Conservation (phyloP, 495 filamentous ascomycete species). For the Rhizodiscina lignyota region DNA sequence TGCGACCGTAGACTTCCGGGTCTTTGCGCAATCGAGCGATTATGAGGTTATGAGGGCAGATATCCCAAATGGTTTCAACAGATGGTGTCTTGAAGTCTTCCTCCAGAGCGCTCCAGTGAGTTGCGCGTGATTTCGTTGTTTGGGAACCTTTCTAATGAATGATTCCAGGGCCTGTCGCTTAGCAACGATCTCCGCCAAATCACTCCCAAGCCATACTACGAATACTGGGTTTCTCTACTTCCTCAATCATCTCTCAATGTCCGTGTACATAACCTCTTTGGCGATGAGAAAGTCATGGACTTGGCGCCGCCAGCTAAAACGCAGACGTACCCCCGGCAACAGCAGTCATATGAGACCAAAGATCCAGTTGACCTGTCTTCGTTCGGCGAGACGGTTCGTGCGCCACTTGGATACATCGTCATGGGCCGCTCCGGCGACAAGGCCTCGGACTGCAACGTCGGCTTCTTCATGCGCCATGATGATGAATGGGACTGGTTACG, state of each 20-base stretch:
- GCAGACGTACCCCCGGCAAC: slow-evolving; percentile 11
- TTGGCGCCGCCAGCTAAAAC: slow-evolving; percentile 14
- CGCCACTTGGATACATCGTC: slow-evolving; percentile 14
- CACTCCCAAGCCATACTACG: slow-evolving; percentile 17
- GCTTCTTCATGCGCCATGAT: slow-evolving; percentile 13
- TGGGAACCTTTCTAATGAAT: no score
- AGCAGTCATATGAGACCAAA: slow-evolving; percentile 6
- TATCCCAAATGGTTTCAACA: slow-evolving; percentile 16
- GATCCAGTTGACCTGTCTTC: not conserved
- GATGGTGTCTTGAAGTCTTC: slow-evolving; percentile 22
- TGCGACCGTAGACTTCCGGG: slow-evolving; percentile 15
- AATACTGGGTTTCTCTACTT: slow-evolving; percentile 23
- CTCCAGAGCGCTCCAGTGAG: slow-evolving; percentile 23
- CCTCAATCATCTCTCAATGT: slow-evolving; percentile 17
- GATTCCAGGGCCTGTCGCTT: no score
- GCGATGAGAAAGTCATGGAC: slow-evolving; percentile 7
- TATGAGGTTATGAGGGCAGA: slow-evolving; percentile 13
- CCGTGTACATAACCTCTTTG: slow-evolving; percentile 14
- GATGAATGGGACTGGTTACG: slow-evolving; percentile 17
- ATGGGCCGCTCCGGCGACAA: slow-evolving; percentile 16
- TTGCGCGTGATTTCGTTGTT: slow-evolving; percentile 21
- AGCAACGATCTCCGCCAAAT: slow-evolving; percentile 18
- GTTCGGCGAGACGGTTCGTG: slow-evolving; percentile 7
- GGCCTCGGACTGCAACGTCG: slow-evolving; percentile 15
- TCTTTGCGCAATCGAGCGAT: slow-evolving; percentile 14